Percentiles rank a stretch among this genome's conserved stretches.
These are phyloP conservation scores for Neospora caninum DNA, from an alignment of 169 alveolate species.

Conservation along the genomic window DNA sequence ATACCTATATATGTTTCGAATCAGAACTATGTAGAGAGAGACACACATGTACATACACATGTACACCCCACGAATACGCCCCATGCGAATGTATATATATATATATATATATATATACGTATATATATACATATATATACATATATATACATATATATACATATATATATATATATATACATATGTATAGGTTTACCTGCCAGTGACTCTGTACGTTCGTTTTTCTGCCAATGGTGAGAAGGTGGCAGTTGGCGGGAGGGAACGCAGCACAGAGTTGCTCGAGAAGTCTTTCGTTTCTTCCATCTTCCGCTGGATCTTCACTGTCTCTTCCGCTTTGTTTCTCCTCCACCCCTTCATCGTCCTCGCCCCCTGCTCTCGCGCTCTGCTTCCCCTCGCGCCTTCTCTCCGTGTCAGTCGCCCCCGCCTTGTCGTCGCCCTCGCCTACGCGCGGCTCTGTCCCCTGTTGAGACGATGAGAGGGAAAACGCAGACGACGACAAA, in stretches of 20 bases:
- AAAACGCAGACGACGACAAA: not conserved
- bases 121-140: not conserved
- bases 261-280: constrained; percentile 40
- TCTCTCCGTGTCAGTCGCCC: not conserved
- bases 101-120: not conserved
- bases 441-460: not conserved
- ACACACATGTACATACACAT: no score
- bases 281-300: not conserved
- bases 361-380: not conserved
- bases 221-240: constrained; percentile 40
- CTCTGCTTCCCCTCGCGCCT: not conserved
- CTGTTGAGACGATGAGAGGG: not conserved
- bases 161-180: not conserved
- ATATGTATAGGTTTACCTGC: constrained; percentile 43
- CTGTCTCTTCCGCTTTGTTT: not conserved
- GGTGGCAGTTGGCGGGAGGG: constrained; percentile 62
- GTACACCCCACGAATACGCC: not conserved
- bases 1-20: not conserved
- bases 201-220: not conserved
- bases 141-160: not conserved
- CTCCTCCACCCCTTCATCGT: not conserved
- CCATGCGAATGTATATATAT: no score
- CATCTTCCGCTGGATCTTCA: not conserved
- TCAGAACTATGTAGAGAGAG: not conserved
- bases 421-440: not conserved